A percentile compares a stretch with the other conserved stretches of the same genome.
Conservation (phyloP, 2,329 filamentous ascomycete genomes). For the Cercospora sp. region DNA sequence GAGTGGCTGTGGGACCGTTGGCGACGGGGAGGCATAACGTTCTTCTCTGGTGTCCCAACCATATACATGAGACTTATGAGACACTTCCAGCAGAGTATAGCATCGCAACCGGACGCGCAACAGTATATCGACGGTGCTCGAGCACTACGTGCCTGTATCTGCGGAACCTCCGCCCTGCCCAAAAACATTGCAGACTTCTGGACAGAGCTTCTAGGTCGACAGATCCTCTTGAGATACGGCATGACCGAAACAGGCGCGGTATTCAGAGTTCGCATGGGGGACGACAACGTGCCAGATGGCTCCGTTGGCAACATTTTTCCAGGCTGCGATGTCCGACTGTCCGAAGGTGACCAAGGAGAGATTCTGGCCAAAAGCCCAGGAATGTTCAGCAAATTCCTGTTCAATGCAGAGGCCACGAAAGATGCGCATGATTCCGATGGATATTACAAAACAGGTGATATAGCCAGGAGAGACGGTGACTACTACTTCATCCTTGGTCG, state of each 20-base stretch:
- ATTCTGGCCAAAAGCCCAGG: conserved; percentile 44
- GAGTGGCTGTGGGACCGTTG: conserved; percentile 51
- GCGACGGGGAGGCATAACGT: conserved; percentile 43
- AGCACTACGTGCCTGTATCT: conserved; percentile 45
- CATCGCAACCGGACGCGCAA: conserved; percentile 34
- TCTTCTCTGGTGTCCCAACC: conserved; percentile 56
- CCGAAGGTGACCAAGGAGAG: conserved; percentile 52
- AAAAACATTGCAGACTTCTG: conserved; percentile 55
- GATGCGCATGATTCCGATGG: conserved; percentile 35
- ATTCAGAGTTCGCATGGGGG: conserved; percentile 47
- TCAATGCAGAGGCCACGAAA: conserved; percentile 35
- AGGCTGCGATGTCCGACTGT: conserved; percentile 49
- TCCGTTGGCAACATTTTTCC: conserved; percentile 52
- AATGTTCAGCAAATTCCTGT: conserved; percentile 40
- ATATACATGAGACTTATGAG: conserved; percentile 53
- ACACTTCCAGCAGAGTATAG: conserved; percentile 44
- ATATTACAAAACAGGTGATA: conserved; percentile 40
- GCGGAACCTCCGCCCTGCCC: conserved; percentile 52
- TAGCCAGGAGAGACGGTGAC: conserved; percentile 43
- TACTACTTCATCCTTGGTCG: conserved; percentile 57
- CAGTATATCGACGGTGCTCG: conserved; percentile 48
- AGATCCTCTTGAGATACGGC: conserved; percentile 51
- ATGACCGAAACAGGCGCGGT: conserved; percentile 55
- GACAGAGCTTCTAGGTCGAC: conserved; percentile 46
- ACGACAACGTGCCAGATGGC: conserved; percentile 44